Base-by-base conservation (phyloP, 2,329 filamentous ascomycete species). In the Aspergillus pseudotamarii region DNA sequence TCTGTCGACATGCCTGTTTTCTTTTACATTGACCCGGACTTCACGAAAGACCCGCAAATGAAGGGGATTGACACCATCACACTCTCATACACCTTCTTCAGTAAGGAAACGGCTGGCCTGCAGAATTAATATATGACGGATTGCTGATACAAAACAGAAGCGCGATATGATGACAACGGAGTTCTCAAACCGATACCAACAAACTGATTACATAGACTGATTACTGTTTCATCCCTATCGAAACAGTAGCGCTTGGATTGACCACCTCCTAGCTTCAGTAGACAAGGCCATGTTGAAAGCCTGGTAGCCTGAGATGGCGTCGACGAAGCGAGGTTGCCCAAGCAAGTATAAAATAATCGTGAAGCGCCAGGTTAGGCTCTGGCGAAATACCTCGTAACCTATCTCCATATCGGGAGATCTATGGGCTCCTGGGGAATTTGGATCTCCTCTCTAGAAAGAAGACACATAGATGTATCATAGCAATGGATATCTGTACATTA, bases 1-100 rank as follows among this genome's bases (percentile, higher is more conserved):
- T 95, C 93, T 51, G 95, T 99, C 59, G 95, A 99, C 78, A 99
- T 99, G 96, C 96, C 95, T 0, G 96, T 99, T 0, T 99, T 99
- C 80, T 99, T 99, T 81, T 99, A 98, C 79, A 91, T 99, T 68
- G 95, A 99, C 75, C 95, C 95, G 0, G 95, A 98, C 75, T 90
- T 99, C 81, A 85, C 94, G 63, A 94, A 91, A 70, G 95, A 99
- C 78, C 83, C 94, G 58, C 94, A 91, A 68, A 98, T 97, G 94
- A 92, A 87, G 79, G 91, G 91, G 0, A 92, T 99, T 66, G 93
- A 97, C 81, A 97, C 94, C 2, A 93, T 99, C 60, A 99, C 95
- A 38, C 79, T 99, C 73, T 96, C 90, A 70, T 99, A 99, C 81
- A 99, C 95, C 0, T 99, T 99, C 77, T 99, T 99, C 79, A 99